Evolutionary conservation across 169 alveolate species (phyloP), one percentile per base, ranked within the genome.

Genomic region (Plasmodium cynomolgi): DNA sequence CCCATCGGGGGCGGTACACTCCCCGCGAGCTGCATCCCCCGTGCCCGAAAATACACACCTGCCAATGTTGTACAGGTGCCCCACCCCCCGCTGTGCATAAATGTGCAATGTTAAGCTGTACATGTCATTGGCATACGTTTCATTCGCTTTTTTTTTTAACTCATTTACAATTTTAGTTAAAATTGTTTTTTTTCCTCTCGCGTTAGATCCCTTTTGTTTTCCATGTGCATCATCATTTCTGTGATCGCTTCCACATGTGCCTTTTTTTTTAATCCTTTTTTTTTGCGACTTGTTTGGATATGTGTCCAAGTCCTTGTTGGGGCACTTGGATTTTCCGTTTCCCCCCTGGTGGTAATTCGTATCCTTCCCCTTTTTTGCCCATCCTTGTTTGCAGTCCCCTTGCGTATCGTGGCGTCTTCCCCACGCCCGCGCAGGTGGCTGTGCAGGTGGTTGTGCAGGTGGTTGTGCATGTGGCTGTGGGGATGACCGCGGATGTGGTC

Each of bases 161-260:
- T 86, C 88, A 31, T 58, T 75, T 17, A 86, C 72, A 56, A 86
- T 75, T 86, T 86, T 86, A 77, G 44, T 79, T 23, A 86, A 29
- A 6, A 77, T 39, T 31, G 80, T 75, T 74, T 50, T 75, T 74
- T 34, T 85, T 15, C 39, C 58, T 5, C 62, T 34, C n/a, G 26
- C 39, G 31, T 41, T 11, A 84, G 17, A 23, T 34, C 26, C 56
- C 34, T 73, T 31, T 41, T 72, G 13, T 23, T 33, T 34, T 20
- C 6, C 47, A 47, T 23, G 56, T 81, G 9, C 37, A 37, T 8
- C 37, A 37, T 8, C 50, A 81, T 29, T 68, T 68, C 34, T 68
- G 13, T 6, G n/a, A 26, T 68, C 37, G 15, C 5, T 34, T 29
- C 41, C 41, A 68, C 37, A 68, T 68, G 77, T 68, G 37, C 77